A percentile compares a stretch with the other conserved stretches of the same genome.
Conservation (phyloP, 192 early-diverging fungal genomes). For the Podila horticola region DNA sequence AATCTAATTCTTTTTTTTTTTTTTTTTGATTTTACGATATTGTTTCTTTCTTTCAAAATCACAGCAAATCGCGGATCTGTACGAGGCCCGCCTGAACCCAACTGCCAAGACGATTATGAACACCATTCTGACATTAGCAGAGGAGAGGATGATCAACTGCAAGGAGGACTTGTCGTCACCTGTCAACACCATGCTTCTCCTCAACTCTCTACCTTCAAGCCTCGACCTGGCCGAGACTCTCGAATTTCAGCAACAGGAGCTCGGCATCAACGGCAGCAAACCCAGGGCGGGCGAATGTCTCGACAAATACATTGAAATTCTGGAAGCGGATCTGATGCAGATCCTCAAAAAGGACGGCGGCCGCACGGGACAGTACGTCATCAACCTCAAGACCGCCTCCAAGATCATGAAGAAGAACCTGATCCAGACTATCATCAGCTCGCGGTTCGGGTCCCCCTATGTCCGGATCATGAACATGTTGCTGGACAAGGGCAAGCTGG, state of each 20-base stretch:
- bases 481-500: conserved; percentile 78
- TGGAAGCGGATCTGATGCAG: conserved; percentile 64
- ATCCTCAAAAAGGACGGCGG: conserved; percentile 66
- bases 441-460: conserved; percentile 68
- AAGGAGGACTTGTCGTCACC: conserved; percentile 52
- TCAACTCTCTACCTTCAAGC: conserved; percentile 14
- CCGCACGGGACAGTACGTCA: conserved; percentile 66
- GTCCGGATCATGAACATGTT: conserved; percentile 73
- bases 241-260: conserved; percentile 27
- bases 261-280: conserved; percentile 24
- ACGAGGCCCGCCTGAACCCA: conserved; percentile 67
- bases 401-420: conserved; percentile 62
- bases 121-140: conserved; percentile 64
- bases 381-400: conserved; percentile 68
- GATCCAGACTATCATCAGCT: conserved; percentile 65
- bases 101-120: conserved; percentile 70
- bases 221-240: conserved; percentile 32
- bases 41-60: background rate
- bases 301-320: conserved; percentile 68
- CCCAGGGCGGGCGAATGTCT: conserved; percentile 52
- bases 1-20: background rate
- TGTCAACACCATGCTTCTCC: conserved; percentile 16
- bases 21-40: background rate
- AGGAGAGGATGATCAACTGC: conserved; percentile 65
- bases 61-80: conserved; percentile 67